Base-by-base conservation (phyloP, 768 basidiomycete species). In the Candolleomyces aberdarensis region DNA sequence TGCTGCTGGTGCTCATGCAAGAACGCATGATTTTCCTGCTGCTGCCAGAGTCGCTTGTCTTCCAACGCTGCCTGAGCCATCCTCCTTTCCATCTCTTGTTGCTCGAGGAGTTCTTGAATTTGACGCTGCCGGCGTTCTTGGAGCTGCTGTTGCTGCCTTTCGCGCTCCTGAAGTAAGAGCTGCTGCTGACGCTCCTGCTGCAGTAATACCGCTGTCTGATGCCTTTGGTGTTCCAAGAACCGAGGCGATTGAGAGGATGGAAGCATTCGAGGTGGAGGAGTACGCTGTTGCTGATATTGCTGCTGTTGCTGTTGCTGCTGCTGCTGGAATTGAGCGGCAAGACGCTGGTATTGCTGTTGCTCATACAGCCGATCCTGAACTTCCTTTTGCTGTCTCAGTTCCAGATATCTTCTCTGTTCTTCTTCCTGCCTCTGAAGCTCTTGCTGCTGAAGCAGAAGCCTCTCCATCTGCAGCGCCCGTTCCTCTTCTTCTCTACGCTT, bases 211-310 rank as follows among this genome's bases (percentile, higher is more conserved):
- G 86, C 76, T 60, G 88, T 70, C 56, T 86, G 81, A 68, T 90
- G 90, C 50, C 89, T 85, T 60, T 90, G 81, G 67, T 89, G 86
- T 61, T 90, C 88, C 60, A 88, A 82, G 71, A 91, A 89, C 19
- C 89, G 84, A n/a, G 89, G 89, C 3, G 90, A 91, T 65, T 90
- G 89, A 3, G 88, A 85, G 20, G 83, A 82, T 5, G 88, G 85
- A 31, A 85, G 82, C 85, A 91, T 85, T 44, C 89, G 83, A 31
- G 90, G 88, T 31, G 90, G 87, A 1, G 91, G 87, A 0, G 88
- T 87, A 29, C 77, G 79, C 60, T 79, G 80, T 62, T 78, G 80
- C 56, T 79, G 78, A 39, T 75, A 75, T 53, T 78, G 77, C 52
- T 78, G 71, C 59, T 83, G 83, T 62, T 85, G 81, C 48, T 83